Base-by-base conservation (phyloP, 2,329 filamentous ascomycete species). In the Xylaria sp. region DNA sequence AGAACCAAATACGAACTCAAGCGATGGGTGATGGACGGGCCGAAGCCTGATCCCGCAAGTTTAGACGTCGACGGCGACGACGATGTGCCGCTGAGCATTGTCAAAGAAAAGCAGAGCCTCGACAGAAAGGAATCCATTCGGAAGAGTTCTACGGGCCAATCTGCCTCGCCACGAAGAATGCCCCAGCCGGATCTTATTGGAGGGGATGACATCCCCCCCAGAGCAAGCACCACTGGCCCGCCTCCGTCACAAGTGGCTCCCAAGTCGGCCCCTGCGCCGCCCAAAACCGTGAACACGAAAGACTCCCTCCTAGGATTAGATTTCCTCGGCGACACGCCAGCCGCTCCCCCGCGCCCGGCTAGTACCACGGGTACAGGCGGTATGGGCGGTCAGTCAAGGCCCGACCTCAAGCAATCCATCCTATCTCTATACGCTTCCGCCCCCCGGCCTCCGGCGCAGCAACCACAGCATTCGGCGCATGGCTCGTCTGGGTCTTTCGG, bases 1-100 rank as follows among this genome's bases (percentile, higher is more conserved):
- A 87, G 94, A 63, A 99, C 95, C 52, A 99, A 99, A 75, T 99
- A 99, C 74, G 94, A 99, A 73, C 89, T 94, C 49, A 97, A 96
- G 83, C 84, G 95, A 76, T 99, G 94, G 94, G 89, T 92, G n/a
- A 97, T 97, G 92, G 94, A 99, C 57, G 94, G 94, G 1, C 87
- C 86, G 4, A 93, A 95, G 70, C 95, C 95, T 4, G 92, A 97
- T 70, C 94, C 95, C n/a, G 82, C 90, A 2, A 90, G 89, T 1
- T 76, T 99, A 47, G 91, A 95, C 70, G 85, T 78, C 13, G 90
- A 91, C 16, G 92, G 86, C 49, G 93, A 97, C 66, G 92, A 96
- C 63, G 92, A 97, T 71, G 86, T 88, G 16, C 80, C 81, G 4
- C 69, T 82, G 58, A 85, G 80, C 66, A 70, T 87, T 40, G 83